A percentile compares a stretch with the other conserved stretches of the same genome.
Evolutionary conservation across 2,329 filamentous ascomycete species (phyloP).

Genomic region (Mycosphaerella sp.): DNA sequence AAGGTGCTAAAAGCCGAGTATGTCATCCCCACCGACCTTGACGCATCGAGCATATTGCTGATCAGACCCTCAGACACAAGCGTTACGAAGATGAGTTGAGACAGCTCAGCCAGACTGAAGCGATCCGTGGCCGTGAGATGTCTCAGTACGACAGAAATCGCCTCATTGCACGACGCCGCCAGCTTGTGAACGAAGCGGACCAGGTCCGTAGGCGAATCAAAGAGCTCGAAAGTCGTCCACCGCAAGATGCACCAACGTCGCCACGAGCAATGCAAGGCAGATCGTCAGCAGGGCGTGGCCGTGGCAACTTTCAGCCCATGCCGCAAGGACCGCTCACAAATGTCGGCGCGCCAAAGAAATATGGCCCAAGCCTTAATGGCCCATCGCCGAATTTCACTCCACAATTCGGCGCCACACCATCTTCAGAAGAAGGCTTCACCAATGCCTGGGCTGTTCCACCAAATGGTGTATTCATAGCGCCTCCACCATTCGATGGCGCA

Average conservation of each 20-base stretch:
- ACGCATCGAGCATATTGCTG: neutral
- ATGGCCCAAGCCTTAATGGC: conserved; percentile 13
- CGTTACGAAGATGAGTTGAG: conserved; percentile 35
- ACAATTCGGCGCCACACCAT: conserved; percentile 17
- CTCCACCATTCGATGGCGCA: conserved; percentile 30
- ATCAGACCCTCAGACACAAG: neutral
- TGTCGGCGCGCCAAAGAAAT: neutral
- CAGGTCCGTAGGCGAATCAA: conserved; percentile 34
- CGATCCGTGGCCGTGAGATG: conserved; percentile 33
- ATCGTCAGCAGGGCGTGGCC: conserved; percentile 21
- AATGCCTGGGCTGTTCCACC: conserved; percentile 23
- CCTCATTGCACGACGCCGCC: conserved; percentile 32
- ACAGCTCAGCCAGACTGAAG: conserved; percentile 36
- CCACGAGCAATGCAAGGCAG: conserved; percentile 21
- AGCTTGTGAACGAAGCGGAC: conserved; percentile 33
- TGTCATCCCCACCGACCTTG: conserved; percentile 12
- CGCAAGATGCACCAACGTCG: conserved; percentile 23
- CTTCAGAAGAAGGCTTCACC: conserved; percentile 22
- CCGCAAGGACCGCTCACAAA: conserved; percentile 15
- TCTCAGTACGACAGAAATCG: conserved; percentile 28
- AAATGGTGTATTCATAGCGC: conserved; percentile 25
- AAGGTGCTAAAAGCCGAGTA: conserved; percentile 34
- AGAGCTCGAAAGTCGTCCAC: conserved; percentile 27
- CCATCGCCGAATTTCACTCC: conserved; percentile 12
- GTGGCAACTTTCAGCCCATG: conserved; percentile 22